A percentile compares a stretch with the other conserved stretches of the same genome.
Evolutionary conservation across 1,284 basidiomycete genomes (phyloP).

Genomic region (Trichosporon ovoides): DNA sequence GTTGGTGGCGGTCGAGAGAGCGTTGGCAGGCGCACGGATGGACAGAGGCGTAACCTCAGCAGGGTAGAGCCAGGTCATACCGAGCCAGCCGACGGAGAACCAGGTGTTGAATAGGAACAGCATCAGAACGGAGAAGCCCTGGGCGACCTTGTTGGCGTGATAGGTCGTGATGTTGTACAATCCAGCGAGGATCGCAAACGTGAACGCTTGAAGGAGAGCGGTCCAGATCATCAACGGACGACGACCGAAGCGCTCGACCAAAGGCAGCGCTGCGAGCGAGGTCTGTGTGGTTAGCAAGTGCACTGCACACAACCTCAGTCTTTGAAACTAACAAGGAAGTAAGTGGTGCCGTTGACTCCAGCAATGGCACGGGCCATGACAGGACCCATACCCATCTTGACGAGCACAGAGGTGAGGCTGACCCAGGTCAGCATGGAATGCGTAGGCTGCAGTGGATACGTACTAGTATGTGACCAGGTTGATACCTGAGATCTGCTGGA

Average conservation of each 20-base stretch:
- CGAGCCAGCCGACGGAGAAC: slow-evolving; percentile 43
- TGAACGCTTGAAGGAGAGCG: slow-evolving; percentile 25
- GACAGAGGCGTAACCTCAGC: slow-evolving; percentile 50
- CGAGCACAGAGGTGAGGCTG: slow-evolving; percentile 37
- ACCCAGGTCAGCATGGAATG: slow-evolving; percentile 9
- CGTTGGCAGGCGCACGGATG: slow-evolving; percentile 63
- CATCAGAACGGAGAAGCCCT: slow-evolving; percentile 44
- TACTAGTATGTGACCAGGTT: slow-evolving; percentile 31
- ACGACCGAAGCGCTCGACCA: slow-evolving; percentile 40
- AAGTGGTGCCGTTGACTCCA: slow-evolving; percentile 45
- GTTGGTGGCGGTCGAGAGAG: slow-evolving; percentile 60
- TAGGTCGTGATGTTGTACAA: slow-evolving; percentile 28
- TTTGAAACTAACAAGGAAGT: slow-evolving; percentile 30
- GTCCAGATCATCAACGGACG: slow-evolving; percentile 43
- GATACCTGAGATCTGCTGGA: slow-evolving; percentile 48
- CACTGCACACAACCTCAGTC: too few species aligned
- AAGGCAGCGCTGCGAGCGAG: slow-evolving; percentile 37
- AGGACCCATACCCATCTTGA: slow-evolving; percentile 32
- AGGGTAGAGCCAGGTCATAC: slow-evolving; percentile 44
- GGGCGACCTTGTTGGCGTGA: slow-evolving; percentile 33
- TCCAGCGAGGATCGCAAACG: slow-evolving; percentile 41
- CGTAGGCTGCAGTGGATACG: background rate
- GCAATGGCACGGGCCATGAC: slow-evolving; percentile 37
- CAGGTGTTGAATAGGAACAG: slow-evolving; percentile 49
- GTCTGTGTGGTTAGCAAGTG: slow-evolving; percentile 15